These are phyloP conservation scores for Capsella bursapastoris DNA, from an alignment of 345 rosid species.

Conservation along the genomic window DNA sequence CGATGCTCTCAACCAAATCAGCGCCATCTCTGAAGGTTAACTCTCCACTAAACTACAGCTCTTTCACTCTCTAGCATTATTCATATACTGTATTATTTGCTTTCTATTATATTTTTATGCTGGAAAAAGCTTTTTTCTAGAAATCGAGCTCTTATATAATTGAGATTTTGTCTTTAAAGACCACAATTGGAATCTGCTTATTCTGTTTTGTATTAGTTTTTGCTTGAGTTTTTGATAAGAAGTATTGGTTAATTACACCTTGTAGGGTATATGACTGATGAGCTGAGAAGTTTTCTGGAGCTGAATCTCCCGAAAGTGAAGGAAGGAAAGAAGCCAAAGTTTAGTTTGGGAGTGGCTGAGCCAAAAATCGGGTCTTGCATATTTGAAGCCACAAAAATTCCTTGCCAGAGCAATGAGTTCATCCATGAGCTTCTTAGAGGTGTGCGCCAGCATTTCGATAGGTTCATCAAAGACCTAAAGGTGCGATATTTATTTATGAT, in stretches of 20 bases:
- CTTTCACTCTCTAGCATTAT: background rate
- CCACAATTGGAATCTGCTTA: background rate
- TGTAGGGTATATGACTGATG: constrained; percentile 77
- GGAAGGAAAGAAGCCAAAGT: constrained; percentile 77
- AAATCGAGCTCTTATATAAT: background rate
- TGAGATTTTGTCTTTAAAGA: background rate
- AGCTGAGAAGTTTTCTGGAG: constrained; percentile 83
- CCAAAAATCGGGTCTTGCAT: constrained; percentile 91
- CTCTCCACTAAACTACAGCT: background rate
- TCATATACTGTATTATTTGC: background rate
- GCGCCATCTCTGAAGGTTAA: constrained; percentile 83
- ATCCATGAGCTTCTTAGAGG: constrained; percentile 92
- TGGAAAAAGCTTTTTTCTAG: background rate
- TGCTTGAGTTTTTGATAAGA: background rate
- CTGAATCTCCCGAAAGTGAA: constrained; percentile 88
- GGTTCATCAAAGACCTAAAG: constrained; percentile 90
- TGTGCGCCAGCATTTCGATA: constrained; percentile 77
- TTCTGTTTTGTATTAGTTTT: background rate
- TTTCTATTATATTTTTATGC: background rate
- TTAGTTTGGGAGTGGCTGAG: constrained; percentile 81
- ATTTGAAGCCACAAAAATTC: constrained; percentile 70
- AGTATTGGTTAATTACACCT: background rate
- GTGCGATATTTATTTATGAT: constrained; percentile 43
- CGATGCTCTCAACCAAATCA: constrained; percentile 80
- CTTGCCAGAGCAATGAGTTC: constrained; percentile 87